phyloP scores from a whole-genome alignment of 208 protist genomes.

The Paratrypanosoma confusum region DNA sequence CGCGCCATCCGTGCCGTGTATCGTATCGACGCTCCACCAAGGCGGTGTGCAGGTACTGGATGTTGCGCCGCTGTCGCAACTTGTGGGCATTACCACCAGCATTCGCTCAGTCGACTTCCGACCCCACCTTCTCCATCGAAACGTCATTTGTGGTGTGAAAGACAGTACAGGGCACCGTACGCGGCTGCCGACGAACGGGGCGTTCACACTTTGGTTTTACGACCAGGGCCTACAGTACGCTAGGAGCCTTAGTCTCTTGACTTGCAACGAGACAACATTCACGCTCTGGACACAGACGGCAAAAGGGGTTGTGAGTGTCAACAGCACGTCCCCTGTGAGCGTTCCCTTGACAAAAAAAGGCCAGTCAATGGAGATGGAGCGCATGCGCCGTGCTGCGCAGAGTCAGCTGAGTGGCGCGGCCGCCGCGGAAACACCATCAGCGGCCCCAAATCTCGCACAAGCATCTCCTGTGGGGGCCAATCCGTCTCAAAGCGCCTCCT shows the following conservation, averaged over 20 bases:
- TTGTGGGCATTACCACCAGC: constrained; percentile 56
- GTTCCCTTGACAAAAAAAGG: constrained; percentile 23
- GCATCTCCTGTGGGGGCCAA: too few species aligned
- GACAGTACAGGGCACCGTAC: constrained; percentile 45
- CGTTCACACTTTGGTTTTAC: constrained; percentile 69
- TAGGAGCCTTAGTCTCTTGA: constrained; percentile 48
- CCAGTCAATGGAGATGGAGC: constrained; percentile 1
- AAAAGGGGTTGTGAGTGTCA: constrained; percentile 63
- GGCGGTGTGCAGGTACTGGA: constrained; percentile 36
- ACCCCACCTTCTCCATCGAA: constrained; percentile 25
- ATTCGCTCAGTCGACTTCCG: constrained; percentile 31
- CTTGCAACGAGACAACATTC: constrained; percentile 53
- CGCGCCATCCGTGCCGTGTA: constrained; percentile 26
- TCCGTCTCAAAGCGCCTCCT: too few species aligned
- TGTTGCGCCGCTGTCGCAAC: constrained; percentile 33
- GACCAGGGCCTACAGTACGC: constrained; percentile 15
- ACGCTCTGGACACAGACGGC: constrained; percentile 70
- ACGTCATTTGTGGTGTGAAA: constrained; percentile 45
- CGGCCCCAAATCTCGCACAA: too few species aligned
- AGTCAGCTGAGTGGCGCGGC: constrained; percentile 20
- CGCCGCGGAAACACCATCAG: too few species aligned
- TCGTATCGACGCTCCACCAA: constrained; percentile 47
- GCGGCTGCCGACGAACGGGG: constrained; percentile 35
- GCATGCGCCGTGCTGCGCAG: constrained; percentile 13
- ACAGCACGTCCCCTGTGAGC: constrained; percentile 65